Conservation (phyloP, 2,329 filamentous ascomycete genomes). For the Leptosphaerulina australis region DNA sequence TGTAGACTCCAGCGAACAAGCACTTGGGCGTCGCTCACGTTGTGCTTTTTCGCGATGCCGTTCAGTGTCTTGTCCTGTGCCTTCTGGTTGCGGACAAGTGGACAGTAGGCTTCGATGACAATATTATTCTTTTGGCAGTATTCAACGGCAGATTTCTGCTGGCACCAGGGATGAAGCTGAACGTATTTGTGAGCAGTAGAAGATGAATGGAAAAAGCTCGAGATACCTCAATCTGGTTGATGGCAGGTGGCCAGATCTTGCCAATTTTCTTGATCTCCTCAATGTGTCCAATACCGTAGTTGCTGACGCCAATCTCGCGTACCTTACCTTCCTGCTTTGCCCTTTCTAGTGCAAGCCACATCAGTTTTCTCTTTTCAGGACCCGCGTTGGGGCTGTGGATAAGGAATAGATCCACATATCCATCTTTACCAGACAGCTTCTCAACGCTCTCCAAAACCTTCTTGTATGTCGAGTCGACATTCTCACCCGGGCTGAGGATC, state of each 20-base stretch:
- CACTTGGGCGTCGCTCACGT: conserved; percentile 76
- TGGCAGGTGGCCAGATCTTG: conserved; percentile 70
- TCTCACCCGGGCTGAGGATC: conserved; percentile 62
- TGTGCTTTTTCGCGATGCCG: conserved; percentile 71
- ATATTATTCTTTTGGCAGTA: conserved; percentile 66
- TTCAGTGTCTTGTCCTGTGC: conserved; percentile 70
- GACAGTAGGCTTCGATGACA: conserved; percentile 68
- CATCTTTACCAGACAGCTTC: conserved; percentile 60
- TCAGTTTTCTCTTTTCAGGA: conserved; percentile 60
- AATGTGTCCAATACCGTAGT: conserved; percentile 71
- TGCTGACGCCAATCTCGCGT: conserved; percentile 73
- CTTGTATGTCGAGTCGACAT: conserved; percentile 64
- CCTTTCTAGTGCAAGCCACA: conserved; percentile 71
- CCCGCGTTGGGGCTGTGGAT: conserved; percentile 69
- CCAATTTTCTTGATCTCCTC: conserved; percentile 71
- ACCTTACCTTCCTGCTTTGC: conserved; percentile 64
- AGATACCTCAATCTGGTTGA: conserved; percentile 74
- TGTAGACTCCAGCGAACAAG: conserved; percentile 82
- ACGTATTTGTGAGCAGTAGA: not conserved
- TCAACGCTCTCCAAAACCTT: conserved; percentile 66
- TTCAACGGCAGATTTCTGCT: conserved; percentile 64
- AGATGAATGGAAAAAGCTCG: not conserved
- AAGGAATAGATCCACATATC: conserved; percentile 74
- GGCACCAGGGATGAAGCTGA: conserved; percentile 75
- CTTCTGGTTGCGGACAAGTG: conserved; percentile 72